Conservation (phyloP, 2,329 filamentous ascomycete genomes). For the Lasiodiplodia gonubiensis region DNA sequence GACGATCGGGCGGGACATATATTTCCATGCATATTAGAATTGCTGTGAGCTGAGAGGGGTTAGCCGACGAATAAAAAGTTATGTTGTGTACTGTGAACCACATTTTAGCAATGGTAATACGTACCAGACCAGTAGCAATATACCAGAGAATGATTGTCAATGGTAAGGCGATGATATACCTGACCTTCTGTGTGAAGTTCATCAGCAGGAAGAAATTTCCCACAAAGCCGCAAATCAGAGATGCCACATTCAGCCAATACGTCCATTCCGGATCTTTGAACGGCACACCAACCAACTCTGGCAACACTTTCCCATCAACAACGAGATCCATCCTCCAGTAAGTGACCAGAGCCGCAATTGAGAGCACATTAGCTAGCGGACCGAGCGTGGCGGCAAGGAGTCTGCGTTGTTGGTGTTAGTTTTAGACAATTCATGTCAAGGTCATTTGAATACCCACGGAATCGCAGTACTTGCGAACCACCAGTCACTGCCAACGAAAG, state of each 20-base stretch:
- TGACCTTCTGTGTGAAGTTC: constrained; percentile 81
- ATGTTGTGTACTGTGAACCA: neutral
- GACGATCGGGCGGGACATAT: constrained; percentile 58
- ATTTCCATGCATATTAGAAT: constrained; percentile 70
- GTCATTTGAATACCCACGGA: constrained; percentile 31
- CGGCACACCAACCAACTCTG: constrained; percentile 62
- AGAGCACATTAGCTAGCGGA: constrained; percentile 85
- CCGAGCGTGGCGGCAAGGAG: constrained; percentile 84
- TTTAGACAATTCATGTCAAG: no score
- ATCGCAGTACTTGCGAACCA: constrained; percentile 49
- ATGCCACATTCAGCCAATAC: constrained; percentile 75
- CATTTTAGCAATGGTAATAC: constrained; percentile 33
- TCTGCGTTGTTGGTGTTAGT: constrained; percentile 17
- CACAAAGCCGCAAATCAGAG: constrained; percentile 74
- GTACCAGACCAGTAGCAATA: constrained; percentile 63
- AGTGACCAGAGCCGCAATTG: constrained; percentile 82
- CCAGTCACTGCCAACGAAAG: constrained; percentile 38
- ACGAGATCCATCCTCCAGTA: constrained; percentile 72
- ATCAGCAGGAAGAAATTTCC: constrained; percentile 83
- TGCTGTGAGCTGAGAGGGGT: constrained; percentile 61
- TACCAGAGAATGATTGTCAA: constrained; percentile 84
- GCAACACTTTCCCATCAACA: constrained; percentile 52
- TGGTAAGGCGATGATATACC: constrained; percentile 82
- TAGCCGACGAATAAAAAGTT: neutral
- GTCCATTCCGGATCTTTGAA: constrained; percentile 75